Conservation (phyloP, 306 rosid species). For the Vigna radiata region DNA sequence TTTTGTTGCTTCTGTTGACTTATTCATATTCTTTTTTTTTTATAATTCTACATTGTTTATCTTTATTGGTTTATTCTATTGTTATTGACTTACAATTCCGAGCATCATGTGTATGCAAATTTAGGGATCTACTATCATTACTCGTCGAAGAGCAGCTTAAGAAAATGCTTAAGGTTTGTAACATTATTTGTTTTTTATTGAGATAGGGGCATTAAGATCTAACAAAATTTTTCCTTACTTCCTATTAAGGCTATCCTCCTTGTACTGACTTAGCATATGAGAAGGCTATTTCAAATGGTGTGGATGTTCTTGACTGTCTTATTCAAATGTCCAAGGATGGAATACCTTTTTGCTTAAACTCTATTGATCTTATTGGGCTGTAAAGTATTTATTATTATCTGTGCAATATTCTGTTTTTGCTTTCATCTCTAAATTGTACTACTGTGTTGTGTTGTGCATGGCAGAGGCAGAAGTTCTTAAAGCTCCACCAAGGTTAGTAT, state of each 20-base stretch:
- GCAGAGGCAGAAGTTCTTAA: too few species aligned
- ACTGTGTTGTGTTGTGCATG: too few species aligned
- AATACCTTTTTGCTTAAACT: slow-evolving; percentile 78
- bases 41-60: slow-evolving; percentile 23
- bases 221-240: slow-evolving; percentile 13
- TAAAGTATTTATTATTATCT: too few species aligned
- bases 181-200: slow-evolving; percentile 40
- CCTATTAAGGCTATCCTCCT: slow-evolving; percentile 63
- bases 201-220: slow-evolving; percentile 9
- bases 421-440: too few species aligned
- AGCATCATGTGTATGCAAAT: slow-evolving; percentile 33
- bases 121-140: slow-evolving; percentile 73
- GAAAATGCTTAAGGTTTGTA: slow-evolving; percentile 82
- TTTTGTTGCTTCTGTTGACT: slow-evolving; percentile 29
- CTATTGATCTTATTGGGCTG: slow-evolving; percentile 73
- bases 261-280: slow-evolving; percentile 70
- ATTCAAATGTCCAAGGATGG: slow-evolving; percentile 88
- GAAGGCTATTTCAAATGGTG: slow-evolving; percentile 74
- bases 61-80: slow-evolving; percentile 25
- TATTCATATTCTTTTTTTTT: neutral
- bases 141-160: slow-evolving; percentile 81
- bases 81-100: slow-evolving; percentile 14
- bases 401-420: too few species aligned
- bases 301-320: slow-evolving; percentile 81
- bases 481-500: too few species aligned